Evolutionary conservation across 257 asterid species (phyloP).

Genomic region (Datura wrightii): DNA sequence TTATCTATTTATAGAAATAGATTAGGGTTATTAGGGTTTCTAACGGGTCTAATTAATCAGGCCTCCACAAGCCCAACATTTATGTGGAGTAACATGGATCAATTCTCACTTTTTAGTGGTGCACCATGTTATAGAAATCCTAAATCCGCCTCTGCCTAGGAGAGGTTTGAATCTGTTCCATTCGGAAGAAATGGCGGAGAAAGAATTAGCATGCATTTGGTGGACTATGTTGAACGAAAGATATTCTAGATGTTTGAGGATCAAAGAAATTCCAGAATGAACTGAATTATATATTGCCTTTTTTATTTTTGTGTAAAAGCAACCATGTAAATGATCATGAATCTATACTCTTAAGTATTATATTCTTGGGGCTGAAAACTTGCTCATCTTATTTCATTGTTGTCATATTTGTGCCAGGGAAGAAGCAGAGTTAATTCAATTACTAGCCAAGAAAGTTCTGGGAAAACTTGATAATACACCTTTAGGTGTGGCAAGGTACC

Average conservation of each 20-base stretch:
- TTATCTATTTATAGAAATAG: too few species aligned
- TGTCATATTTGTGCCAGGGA: slow-evolving; percentile 35
- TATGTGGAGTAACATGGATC: too few species aligned
- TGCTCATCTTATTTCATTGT: neutral
- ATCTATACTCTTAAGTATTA: neutral
- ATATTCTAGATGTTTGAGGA: neutral
- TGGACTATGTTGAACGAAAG: neutral
- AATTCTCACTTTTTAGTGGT: neutral
- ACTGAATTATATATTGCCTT: slow-evolving; percentile 17
- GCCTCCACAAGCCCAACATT: too few species aligned
- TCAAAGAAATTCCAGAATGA: neutral
- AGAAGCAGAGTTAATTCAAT: slow-evolving; percentile 34
- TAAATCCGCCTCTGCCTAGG: neutral
- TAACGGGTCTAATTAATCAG: too few species aligned
- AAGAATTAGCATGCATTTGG: neutral
- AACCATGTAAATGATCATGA: neutral
- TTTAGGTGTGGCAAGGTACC: slow-evolving; percentile 40
- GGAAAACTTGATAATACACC: slow-evolving; percentile 40
- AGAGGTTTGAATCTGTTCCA: neutral
- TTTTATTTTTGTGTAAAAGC: neutral
- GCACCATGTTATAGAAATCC: neutral
- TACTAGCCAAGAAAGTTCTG: slow-evolving; percentile 33
- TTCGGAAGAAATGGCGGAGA: neutral
- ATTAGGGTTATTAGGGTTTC: too few species aligned
- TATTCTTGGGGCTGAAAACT: neutral